phyloP scores from a whole-genome alignment of 805 yeast genomes.

The Candida incommunis region DNA sequence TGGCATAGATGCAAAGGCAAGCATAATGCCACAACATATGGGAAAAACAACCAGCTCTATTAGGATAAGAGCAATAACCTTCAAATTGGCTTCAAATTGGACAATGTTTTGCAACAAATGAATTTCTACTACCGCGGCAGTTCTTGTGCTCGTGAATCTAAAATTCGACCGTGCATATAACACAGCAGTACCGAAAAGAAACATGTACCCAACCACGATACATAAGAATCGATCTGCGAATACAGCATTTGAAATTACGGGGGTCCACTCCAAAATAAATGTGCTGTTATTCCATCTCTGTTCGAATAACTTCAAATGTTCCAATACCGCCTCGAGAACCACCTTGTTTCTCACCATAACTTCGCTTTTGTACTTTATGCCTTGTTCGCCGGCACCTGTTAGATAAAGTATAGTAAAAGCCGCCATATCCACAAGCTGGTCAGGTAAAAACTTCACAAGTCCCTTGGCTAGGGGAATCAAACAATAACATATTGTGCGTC shows the following conservation, averaged over 20 bases:
- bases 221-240: not conserved
- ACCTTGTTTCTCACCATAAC: not conserved
- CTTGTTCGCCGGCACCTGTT: not conserved
- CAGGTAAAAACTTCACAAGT: not conserved
- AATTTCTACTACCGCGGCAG: not conserved
- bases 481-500: not conserved
- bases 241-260: not conserved
- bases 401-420: not conserved
- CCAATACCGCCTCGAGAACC: not conserved
- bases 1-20: conserved; percentile 59
- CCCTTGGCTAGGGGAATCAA: not conserved
- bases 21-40: conserved; percentile 63
- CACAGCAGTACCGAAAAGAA: conserved; percentile 4
- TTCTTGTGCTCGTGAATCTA: conserved; percentile 1
- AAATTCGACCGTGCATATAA: conserved; percentile 3
- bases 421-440: not conserved
- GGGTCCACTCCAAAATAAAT: not conserved
- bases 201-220: not conserved
- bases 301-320: no score
- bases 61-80: conserved; percentile 60
- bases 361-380: not conserved
- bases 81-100: conserved; percentile 36
- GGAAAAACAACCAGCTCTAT: conserved; percentile 83
- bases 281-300: not conserved
- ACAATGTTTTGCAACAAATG: conserved; percentile 5